A percentile compares a stretch with the other conserved stretches of the same genome.
These are phyloP conservation scores for Aspergillus unguis DNA, from an alignment of 2,329 filamentous ascomycete genomes.

Conservation along the genomic window DNA sequence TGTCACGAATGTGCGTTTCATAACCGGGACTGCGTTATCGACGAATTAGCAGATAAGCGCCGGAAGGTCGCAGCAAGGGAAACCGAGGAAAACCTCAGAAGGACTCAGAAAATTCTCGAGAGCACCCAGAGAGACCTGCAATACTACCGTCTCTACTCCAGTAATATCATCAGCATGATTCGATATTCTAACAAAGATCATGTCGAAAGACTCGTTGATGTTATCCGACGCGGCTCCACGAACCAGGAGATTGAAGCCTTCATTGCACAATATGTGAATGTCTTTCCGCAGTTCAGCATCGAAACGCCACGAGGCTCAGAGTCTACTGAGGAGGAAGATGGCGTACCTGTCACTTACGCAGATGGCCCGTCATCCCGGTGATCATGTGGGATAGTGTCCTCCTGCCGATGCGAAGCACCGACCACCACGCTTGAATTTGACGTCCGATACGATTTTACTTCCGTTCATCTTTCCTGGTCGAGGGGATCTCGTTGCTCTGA, in stretches of 20 bases:
- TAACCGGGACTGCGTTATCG: constrained; percentile 32
- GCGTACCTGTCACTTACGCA: background rate
- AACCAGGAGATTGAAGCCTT: constrained; percentile 1
- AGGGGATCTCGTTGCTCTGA: no score
- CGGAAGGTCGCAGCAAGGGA: constrained; percentile 33
- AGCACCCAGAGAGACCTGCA: background rate
- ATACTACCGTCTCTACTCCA: constrained; percentile 25
- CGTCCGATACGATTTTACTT: no score
- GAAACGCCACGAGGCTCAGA: background rate
- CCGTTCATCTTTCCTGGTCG: no score
- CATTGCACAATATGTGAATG: background rate
- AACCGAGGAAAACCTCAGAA: constrained; percentile 32
- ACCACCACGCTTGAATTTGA: no score
- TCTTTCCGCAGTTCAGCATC: background rate
- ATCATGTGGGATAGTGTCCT: no score
- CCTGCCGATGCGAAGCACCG: no score
- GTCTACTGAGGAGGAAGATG: background rate
- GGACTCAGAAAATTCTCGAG: constrained; percentile 19
- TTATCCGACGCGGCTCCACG: constrained; percentile 23
- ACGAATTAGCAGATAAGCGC: constrained; percentile 35
- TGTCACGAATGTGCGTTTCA: constrained; percentile 36
- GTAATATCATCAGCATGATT: constrained; percentile 27
- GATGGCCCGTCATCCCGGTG: no score
- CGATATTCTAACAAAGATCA: constrained; percentile 20
- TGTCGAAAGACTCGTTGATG: constrained; percentile 25